Conservation (phyloP, 2,329 filamentous ascomycete species). For the Emergomyces orientalis region DNA sequence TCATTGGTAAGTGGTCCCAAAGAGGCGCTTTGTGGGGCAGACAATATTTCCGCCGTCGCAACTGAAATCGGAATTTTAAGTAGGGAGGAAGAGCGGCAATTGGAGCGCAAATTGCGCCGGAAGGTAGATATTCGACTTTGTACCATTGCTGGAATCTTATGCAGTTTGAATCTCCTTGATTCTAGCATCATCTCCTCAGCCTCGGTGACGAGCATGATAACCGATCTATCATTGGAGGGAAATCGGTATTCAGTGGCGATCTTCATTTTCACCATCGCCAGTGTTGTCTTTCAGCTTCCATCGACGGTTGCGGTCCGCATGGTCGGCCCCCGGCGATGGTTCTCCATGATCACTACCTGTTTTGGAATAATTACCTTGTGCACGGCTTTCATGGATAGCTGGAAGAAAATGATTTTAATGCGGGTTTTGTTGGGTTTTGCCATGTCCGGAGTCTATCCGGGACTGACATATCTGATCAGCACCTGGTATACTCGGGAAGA, state of each 20-base stretch:
- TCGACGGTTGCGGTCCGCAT: constrained; percentile 57
- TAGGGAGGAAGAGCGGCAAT: constrained; percentile 3
- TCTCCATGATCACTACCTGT: constrained; percentile 48
- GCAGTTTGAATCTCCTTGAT: constrained; percentile 60
- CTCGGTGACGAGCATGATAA: constrained; percentile 58
- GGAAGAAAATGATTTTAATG: constrained; percentile 60
- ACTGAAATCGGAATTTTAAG: not conserved
- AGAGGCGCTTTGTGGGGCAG: not conserved
- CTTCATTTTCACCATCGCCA: constrained; percentile 62
- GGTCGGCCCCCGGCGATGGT: constrained; percentile 56
- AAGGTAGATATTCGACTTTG: constrained; percentile 61
- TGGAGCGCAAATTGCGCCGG: constrained; percentile 37
- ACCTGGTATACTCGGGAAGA: constrained; percentile 56
- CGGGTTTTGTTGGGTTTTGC: constrained; percentile 56
- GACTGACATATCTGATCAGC: constrained; percentile 40
- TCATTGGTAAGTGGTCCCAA: not conserved
- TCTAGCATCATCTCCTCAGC: constrained; percentile 61
- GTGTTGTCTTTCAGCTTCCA: constrained; percentile 59
- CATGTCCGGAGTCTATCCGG: constrained; percentile 44
- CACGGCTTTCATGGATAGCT: constrained; percentile 58
- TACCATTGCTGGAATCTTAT: constrained; percentile 61
- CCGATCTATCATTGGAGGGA: constrained; percentile 54
- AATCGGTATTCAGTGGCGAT: constrained; percentile 61
- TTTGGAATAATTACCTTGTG: constrained; percentile 59
- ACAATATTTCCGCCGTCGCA: not conserved